Conservation (phyloP, 192 early-diverging fungal genomes). For the Neocallimastix lanati region DNA sequence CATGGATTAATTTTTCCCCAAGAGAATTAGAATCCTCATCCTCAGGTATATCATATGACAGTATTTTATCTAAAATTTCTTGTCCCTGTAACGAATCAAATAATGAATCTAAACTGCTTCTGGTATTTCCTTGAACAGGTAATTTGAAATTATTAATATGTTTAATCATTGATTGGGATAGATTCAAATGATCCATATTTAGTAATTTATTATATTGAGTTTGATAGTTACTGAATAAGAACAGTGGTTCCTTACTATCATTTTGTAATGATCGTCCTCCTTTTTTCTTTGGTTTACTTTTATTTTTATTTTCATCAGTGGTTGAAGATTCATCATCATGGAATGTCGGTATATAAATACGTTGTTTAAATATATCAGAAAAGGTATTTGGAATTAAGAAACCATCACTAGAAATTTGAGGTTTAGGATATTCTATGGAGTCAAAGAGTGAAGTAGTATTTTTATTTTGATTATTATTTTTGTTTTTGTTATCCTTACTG, state of each 20-base stretch:
- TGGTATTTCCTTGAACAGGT: background rate
- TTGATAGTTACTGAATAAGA: background rate
- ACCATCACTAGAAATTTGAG: background rate
- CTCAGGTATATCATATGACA: background rate
- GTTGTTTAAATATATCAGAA: background rate
- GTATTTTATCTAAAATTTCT: background rate
- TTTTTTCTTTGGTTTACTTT: too few species aligned
- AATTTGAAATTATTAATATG: background rate
- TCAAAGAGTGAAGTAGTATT: too few species aligned
- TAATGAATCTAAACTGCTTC: background rate
- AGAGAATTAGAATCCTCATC: background rate
- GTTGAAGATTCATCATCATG: background rate
- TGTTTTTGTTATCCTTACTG: too few species aligned
- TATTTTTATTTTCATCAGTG: background rate
- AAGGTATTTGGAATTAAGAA: background rate
- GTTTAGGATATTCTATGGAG: background rate
- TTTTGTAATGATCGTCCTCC: too few species aligned
- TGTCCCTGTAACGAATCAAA: background rate
- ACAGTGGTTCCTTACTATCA: background rate
- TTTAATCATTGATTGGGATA: background rate
- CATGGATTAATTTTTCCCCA: background rate
- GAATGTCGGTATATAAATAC: background rate
- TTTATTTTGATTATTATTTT: too few species aligned
- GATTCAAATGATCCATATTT: background rate
- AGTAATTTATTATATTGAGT: background rate